Evolutionary conservation across 2,329 filamentous ascomycete genomes (phyloP).

Genomic region (Penicillium sp.): DNA sequence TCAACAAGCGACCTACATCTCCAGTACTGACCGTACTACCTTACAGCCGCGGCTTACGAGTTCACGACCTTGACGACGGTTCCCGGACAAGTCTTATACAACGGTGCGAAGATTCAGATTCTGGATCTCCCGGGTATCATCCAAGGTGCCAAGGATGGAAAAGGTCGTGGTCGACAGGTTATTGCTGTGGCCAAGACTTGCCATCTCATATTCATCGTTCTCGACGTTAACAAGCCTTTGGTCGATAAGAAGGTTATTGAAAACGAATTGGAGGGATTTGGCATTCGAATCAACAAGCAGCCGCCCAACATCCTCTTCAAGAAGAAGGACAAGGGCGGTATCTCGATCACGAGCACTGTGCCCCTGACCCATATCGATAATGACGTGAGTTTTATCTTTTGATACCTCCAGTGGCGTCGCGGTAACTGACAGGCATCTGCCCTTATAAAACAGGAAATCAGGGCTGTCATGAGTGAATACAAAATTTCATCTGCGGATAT

Average conservation of each 20-base stretch:
- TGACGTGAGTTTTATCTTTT: constrained; percentile 56
- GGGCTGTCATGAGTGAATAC: constrained; percentile 96
- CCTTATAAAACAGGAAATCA: constrained; percentile 71
- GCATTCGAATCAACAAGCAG: constrained; percentile 95
- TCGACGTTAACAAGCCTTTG: constrained; percentile 97
- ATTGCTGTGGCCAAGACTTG: constrained; percentile 99
- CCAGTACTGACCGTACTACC: constrained; percentile 38
- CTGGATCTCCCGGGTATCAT: constrained; percentile 99
- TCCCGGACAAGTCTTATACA: constrained; percentile 93
- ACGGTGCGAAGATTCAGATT: constrained; percentile 97
- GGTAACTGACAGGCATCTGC: constrained; percentile 20
- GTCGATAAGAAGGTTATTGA: constrained; percentile 98
- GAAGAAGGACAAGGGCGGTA: constrained; percentile 98
- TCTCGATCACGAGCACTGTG: constrained; percentile 94
- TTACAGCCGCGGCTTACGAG: constrained; percentile 84
- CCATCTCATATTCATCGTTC: constrained; percentile 96
- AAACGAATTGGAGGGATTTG: constrained; percentile 92
- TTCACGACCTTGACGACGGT: constrained; percentile 98
- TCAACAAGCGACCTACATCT: constrained; percentile 95
- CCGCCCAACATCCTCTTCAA: constrained; percentile 99
- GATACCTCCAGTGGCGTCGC: background rate
- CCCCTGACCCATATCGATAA: constrained; percentile 90
- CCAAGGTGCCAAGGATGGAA: constrained; percentile 96
- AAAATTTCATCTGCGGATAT: constrained; percentile 96
- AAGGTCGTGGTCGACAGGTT: constrained; percentile 95